A percentile compares a stretch with the other conserved stretches of the same genome.
These are phyloP conservation scores for Leishmania gerbilli DNA, from an alignment of 208 protist species.

Conservation along the genomic window DNA sequence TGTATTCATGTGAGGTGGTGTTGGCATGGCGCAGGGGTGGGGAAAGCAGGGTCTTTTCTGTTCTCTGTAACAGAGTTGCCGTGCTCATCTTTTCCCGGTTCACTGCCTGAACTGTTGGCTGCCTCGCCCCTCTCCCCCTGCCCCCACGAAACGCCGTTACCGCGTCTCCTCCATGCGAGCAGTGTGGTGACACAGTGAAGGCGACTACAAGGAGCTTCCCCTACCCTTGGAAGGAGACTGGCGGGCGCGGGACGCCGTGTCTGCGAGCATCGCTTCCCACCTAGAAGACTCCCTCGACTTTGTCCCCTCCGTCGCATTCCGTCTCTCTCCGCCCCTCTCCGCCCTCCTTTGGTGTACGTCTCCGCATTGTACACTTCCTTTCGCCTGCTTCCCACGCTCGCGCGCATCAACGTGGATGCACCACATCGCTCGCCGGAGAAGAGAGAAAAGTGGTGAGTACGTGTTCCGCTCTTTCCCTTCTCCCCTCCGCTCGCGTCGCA, in stretches of 20 bases:
- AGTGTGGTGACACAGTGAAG: conserved; percentile 73
- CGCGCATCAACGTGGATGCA: not conserved
- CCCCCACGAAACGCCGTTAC: not conserved
- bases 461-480: not conserved
- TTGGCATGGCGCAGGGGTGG: no score
- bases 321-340: not conserved
- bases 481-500: not conserved
- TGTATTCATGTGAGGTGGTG: not conserved
- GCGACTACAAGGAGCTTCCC: conserved; percentile 36
- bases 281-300: not conserved
- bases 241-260: no score
- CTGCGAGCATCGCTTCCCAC: not conserved
- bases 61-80: not conserved
- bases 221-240: not conserved
- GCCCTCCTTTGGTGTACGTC: not conserved
- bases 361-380: not conserved
- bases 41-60: not conserved
- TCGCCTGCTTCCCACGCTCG: not conserved
- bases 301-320: not conserved
- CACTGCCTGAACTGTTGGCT: no score
- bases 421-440: not conserved
- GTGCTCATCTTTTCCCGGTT: not conserved
- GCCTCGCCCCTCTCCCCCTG: not conserved
- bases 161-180: not conserved
- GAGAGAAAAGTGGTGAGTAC: not conserved